phyloP scores from a whole-genome alignment of 1,284 basidiomycete species.

The Fomitopsis pinicola region DNA sequence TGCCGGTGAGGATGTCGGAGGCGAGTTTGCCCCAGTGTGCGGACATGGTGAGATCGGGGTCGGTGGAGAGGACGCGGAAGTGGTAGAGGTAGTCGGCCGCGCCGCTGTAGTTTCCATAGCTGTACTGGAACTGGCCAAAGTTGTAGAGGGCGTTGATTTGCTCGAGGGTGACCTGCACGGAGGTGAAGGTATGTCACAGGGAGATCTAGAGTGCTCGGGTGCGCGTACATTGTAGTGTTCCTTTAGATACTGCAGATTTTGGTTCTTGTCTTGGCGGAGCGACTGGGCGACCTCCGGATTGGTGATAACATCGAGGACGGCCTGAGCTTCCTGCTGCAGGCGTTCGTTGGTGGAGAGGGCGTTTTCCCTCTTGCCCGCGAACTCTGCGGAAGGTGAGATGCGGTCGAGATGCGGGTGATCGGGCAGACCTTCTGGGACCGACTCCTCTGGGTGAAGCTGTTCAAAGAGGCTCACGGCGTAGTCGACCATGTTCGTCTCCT shows the following conservation, averaged over 20 bases:
- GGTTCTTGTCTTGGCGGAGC: conserved; percentile 91
- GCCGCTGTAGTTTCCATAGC: conserved; percentile 93
- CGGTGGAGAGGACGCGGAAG: conserved; percentile 95
- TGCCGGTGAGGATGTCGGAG: conserved; percentile 91
- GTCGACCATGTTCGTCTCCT: conserved; percentile 96
- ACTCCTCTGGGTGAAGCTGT: conserved; percentile 69
- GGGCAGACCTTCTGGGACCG: conserved; percentile 58
- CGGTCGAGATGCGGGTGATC: background rate
- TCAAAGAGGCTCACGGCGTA: conserved; percentile 80
- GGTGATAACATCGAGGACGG: conserved; percentile 93
- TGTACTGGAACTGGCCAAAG: conserved; percentile 98
- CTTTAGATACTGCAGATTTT: conserved; percentile 92
- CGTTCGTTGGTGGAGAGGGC: conserved; percentile 82
- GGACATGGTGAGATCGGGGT: conserved; percentile 87
- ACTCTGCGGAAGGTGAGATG: conserved; percentile 48
- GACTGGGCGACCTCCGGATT: conserved; percentile 93
- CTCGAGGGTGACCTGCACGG: conserved; percentile 77
- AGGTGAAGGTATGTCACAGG: conserved; percentile 2
- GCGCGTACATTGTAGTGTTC: conserved; percentile 84
- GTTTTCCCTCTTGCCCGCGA: conserved; percentile 74
- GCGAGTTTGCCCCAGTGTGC: conserved; percentile 99
- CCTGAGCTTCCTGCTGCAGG: conserved; percentile 86
- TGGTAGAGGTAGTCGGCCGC: conserved; percentile 98
- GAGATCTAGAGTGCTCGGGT: background rate
- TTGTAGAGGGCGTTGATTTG: conserved; percentile 97